phyloP scores from a whole-genome alignment of 2,329 filamentous ascomycete genomes.

The Chaetomium olivaceum region DNA sequence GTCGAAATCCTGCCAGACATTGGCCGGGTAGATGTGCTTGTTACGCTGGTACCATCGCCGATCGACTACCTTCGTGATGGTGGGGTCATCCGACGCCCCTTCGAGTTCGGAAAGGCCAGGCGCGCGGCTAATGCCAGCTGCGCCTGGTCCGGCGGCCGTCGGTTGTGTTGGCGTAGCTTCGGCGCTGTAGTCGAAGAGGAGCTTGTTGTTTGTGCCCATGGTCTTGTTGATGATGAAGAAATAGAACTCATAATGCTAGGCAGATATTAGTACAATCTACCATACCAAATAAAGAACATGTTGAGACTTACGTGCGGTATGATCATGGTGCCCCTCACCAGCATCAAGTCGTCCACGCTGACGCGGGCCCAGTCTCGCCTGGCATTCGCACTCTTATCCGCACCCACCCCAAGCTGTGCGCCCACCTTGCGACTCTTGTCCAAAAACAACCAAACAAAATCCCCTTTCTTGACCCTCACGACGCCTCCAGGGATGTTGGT shows the following conservation, averaged over 20 bases:
- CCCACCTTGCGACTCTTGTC: constrained; percentile 90
- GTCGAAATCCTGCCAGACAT: constrained; percentile 93
- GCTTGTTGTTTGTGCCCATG: constrained; percentile 66
- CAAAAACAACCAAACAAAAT: constrained; percentile 88
- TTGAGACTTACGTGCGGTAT: constrained; percentile 78
- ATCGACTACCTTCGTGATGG: constrained; percentile 90
- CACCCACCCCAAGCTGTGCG: constrained; percentile 75
- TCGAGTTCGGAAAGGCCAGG: constrained; percentile 63
- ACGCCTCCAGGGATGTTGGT: constrained; percentile 82
- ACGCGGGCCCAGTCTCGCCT: constrained; percentile 87
- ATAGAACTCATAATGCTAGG: constrained; percentile 93
- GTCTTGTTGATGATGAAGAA: constrained; percentile 93
- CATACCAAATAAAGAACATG: not conserved
- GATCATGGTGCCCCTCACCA: constrained; percentile 87
- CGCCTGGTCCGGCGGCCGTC: constrained; percentile 31
- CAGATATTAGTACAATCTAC: not conserved
- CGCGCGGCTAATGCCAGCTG: constrained; percentile 43
- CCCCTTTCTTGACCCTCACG: constrained; percentile 88
- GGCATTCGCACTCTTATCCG: constrained; percentile 62
- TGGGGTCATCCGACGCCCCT: constrained; percentile 75
- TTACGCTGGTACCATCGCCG: constrained; percentile 95
- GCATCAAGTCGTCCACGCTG: constrained; percentile 91
- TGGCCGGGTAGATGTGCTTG: constrained; percentile 97
- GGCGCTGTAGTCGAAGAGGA: constrained; percentile 74
- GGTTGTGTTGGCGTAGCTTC: constrained; percentile 40